A percentile compares a stretch with the other conserved stretches of the same genome.
phyloP scores from a whole-genome alignment of 257 asterid species.

The Marsdenia floribunda region DNA sequence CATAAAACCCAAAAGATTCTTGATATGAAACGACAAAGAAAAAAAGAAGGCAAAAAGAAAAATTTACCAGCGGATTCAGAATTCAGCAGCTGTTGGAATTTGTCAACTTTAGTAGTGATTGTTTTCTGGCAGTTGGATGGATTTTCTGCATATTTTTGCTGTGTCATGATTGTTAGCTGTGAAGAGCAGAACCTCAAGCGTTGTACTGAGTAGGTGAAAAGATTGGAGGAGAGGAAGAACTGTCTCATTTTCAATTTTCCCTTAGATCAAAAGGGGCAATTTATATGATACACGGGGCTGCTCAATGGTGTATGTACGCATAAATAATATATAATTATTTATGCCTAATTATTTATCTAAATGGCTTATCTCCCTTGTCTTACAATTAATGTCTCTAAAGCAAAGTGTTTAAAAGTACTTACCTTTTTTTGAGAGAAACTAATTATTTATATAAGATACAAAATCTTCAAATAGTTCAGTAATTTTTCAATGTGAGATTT shows the following conservation, averaged over 20 bases:
- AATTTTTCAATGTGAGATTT: too few species aligned
- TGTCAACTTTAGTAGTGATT: conserved; percentile 17
- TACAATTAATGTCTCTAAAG: too few species aligned
- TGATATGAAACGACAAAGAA: not conserved
- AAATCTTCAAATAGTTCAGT: too few species aligned
- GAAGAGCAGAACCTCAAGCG: not conserved
- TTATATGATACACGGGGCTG: too few species aligned
- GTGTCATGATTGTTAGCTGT: not conserved
- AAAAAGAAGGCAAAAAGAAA: not conserved
- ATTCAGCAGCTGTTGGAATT: conserved; percentile 42
- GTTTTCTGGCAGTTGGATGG: not conserved
- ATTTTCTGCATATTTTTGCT: not conserved
- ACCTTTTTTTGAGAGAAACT: too few species aligned
- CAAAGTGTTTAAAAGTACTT: too few species aligned
- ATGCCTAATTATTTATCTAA: too few species aligned
- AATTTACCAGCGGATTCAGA: conserved; percentile 43
- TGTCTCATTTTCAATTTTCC: not conserved
- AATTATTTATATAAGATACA: too few species aligned
- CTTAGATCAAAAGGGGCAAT: too few species aligned
- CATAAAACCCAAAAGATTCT: not conserved
- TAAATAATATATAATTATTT: too few species aligned
- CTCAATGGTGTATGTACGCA: too few species aligned
- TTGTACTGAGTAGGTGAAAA: not conserved
- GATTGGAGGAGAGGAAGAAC: not conserved
- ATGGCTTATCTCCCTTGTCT: too few species aligned